Conservation (phyloP, 495 filamentous ascomycete genomes). For the Penicillium dipodomyicola region DNA sequence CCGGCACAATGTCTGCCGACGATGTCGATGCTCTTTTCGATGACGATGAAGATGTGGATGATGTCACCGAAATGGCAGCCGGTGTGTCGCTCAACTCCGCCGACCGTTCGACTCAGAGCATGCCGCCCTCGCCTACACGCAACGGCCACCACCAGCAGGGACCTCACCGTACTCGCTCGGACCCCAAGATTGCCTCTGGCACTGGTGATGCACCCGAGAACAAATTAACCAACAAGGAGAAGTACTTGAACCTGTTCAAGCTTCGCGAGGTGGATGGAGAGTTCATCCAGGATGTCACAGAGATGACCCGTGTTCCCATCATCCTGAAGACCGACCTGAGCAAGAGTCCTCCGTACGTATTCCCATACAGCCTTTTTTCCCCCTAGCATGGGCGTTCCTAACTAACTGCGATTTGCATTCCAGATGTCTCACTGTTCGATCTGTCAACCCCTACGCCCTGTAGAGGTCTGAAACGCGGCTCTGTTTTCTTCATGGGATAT, state of each 20-base stretch:
- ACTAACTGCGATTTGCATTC: constrained; percentile 35
- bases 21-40: constrained; percentile 90
- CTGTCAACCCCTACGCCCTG: constrained; percentile 93
- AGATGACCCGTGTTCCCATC: constrained; percentile 95
- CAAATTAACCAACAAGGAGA: constrained; percentile 89
- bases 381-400: not conserved
- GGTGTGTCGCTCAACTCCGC: constrained; percentile 75
- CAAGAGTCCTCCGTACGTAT: constrained; percentile 97
- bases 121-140: constrained; percentile 86
- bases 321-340: constrained; percentile 96
- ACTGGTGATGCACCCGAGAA: constrained; percentile 67
- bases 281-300: constrained; percentile 95
- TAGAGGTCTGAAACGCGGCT: constrained; percentile 36
- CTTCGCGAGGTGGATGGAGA: constrained; percentile 90
- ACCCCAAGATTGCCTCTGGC: constrained; percentile 80
- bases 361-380: constrained; percentile 3
- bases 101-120: constrained; percentile 90
- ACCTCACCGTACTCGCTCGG: constrained; percentile 86
- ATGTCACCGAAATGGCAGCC: constrained; percentile 77
- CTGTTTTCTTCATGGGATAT: constrained; percentile 27
- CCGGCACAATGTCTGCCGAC: constrained; percentile 83
- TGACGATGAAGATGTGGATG: constrained; percentile 88
- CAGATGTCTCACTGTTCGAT: constrained; percentile 96
- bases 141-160: constrained; percentile 66
- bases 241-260: constrained; percentile 86